Conservation (phyloP, 257 asterid species). For the Ilex aquifolium region DNA sequence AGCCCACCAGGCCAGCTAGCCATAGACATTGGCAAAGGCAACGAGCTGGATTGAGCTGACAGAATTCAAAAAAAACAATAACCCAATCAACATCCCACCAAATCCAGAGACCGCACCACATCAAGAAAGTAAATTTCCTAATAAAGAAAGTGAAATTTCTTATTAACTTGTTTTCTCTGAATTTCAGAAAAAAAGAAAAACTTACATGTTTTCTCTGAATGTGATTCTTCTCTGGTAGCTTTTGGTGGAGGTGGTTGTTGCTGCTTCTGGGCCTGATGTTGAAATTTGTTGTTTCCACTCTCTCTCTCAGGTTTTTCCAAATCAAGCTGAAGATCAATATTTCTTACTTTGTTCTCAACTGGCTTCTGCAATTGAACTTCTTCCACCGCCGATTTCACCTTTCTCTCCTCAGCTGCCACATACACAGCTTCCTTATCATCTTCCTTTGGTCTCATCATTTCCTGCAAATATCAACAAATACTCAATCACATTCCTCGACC, state of each 20-base stretch:
- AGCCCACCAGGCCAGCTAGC: constrained; percentile 91
- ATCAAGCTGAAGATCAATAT: constrained; percentile 59
- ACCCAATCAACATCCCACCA: not conserved
- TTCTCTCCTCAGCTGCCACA: constrained; percentile 33
- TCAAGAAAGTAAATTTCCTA: not conserved
- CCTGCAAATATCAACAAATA: constrained; percentile 28
- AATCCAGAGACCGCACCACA: not conserved
- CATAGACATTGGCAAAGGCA: constrained; percentile 70
- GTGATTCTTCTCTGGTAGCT: constrained; percentile 42
- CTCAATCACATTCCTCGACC: constrained; percentile 5
- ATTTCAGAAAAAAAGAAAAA: not conserved
- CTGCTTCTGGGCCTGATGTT: constrained; percentile 28
- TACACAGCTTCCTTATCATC: constrained; percentile 25
- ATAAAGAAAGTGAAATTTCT: too few species aligned
- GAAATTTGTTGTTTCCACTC: constrained; percentile 29
- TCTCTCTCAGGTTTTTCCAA: constrained; percentile 57
- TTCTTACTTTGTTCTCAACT: constrained; percentile 35
- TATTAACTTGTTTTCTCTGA: too few species aligned
- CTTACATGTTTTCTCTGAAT: constrained; percentile 57
- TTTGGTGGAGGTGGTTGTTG: constrained; percentile 26
- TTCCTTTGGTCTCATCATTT: constrained; percentile 28
- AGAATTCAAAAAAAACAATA: not conserved
- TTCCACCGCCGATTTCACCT: constrained; percentile 24
- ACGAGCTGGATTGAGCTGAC: constrained; percentile 52
- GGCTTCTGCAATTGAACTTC: constrained; percentile 32